Percentiles rank a stretch among this genome's conserved stretches.
Evolutionary conservation across 2,329 filamentous ascomycete species (phyloP).

Genomic region (Aureobasidium sp.): DNA sequence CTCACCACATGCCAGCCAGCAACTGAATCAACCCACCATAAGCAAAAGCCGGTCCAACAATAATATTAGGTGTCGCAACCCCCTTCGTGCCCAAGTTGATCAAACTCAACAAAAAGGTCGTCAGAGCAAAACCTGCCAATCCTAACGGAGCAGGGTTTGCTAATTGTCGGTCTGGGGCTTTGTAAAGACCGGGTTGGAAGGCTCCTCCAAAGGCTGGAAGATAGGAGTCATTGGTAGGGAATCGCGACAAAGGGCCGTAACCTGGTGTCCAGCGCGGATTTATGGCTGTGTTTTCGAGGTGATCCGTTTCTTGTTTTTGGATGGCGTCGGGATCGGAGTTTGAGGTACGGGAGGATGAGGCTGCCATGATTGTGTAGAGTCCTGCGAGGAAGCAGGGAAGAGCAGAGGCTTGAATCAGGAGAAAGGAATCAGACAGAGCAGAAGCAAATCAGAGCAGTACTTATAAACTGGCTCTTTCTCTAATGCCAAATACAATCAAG

Average conservation of each 20-base stretch:
- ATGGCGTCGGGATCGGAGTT: slow-evolving; percentile 5
- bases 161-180: slow-evolving; percentile 67
- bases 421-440: neutral
- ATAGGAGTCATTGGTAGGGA: slow-evolving; percentile 43
- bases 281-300: neutral
- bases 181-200: slow-evolving; percentile 76
- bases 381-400: no score
- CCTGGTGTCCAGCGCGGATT: slow-evolving; percentile 8
- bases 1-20: slow-evolving; percentile 86
- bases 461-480: neutral
- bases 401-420: no score
- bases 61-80: slow-evolving; percentile 69
- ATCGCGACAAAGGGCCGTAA: slow-evolving; percentile 51
- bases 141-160: slow-evolving; percentile 84
- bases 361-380: neutral
- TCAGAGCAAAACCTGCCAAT: slow-evolving; percentile 82
- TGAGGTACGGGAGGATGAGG: neutral
- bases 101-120: slow-evolving; percentile 80
- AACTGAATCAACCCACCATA: slow-evolving; percentile 86
- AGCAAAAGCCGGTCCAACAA: slow-evolving; percentile 73
- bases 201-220: slow-evolving; percentile 75
- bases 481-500: neutral
- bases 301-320: neutral
- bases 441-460: neutral
- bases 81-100: slow-evolving; percentile 75